Conservation (phyloP, 2,329 filamentous ascomycete genomes). For the Amauroascus niger region DNA sequence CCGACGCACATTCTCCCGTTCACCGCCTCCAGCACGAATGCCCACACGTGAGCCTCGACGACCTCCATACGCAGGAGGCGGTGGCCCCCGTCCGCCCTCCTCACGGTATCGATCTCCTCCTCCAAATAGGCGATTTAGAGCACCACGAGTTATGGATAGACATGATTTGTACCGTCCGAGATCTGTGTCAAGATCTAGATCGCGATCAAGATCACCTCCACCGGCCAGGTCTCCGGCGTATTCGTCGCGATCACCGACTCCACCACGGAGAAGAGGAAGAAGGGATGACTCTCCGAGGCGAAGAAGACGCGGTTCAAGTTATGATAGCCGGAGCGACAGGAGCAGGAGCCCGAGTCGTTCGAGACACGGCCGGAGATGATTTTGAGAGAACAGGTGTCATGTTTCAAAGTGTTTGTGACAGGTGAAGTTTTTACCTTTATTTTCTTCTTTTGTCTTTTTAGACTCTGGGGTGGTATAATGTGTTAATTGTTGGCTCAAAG, state of each 20-base stretch:
- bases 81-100: conserved; percentile 17
- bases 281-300: conserved; percentile 30
- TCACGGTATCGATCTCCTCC: conserved; percentile 27
- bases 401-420: neutral
- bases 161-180: conserved; percentile 51
- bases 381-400: neutral
- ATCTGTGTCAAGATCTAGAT: conserved; percentile 44
- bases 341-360: conserved; percentile 39
- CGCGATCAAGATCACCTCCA: conserved; percentile 28
- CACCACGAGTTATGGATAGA: conserved; percentile 39
- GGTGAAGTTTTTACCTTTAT: neutral
- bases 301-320: conserved; percentile 51
- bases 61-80: conserved; percentile 3
- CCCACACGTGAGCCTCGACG: conserved; percentile 12
- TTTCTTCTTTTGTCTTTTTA: neutral
- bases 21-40: conserved; percentile 60
- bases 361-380: conserved; percentile 22
- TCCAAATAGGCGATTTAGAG: conserved; percentile 25
- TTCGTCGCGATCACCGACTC: conserved; percentile 34
- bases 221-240: conserved; percentile 27
- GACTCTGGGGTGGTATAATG: neutral
- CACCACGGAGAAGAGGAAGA: conserved; percentile 29
- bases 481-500: neutral
- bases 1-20: conserved; percentile 68
- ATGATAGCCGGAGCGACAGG: conserved; percentile 47